A percentile compares a stretch with the other conserved stretches of the same genome.
Conservation (phyloP, 2,329 filamentous ascomycete species). For the Rhytidhysteron rufulum region DNA sequence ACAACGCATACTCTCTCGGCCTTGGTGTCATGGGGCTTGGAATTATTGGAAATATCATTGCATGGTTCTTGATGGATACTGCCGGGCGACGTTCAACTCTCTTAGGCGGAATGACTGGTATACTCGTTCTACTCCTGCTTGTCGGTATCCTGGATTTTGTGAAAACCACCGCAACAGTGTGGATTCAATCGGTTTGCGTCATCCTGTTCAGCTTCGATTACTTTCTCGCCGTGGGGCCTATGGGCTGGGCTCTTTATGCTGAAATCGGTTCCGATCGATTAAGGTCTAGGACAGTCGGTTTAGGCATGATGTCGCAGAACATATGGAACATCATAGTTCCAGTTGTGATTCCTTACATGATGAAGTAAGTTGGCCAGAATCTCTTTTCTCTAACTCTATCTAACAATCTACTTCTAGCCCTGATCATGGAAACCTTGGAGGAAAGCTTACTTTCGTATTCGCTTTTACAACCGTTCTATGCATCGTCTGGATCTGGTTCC, state of each 20-base stretch:
- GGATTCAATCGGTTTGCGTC: conserved; percentile 2
- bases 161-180: not conserved
- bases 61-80: conserved; percentile 3
- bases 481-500: conserved; percentile 1
- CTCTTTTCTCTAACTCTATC: too few relatives aligned
- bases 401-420: not conserved
- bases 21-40: not conserved
- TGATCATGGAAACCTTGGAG: conserved; percentile 1
- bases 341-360: conserved; percentile 1
- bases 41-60: conserved; percentile 1
- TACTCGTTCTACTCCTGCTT: not conserved
- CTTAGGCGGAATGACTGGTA: not conserved
- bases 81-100: not conserved
- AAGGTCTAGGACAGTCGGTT: not conserved
- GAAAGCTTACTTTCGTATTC: conserved; percentile 2
- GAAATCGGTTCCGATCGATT: conserved; percentile 1
- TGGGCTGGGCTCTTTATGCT: conserved; percentile 2
- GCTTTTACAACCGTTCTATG: conserved; percentile 1
- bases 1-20: conserved; percentile 2
- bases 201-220: conserved; percentile 3
- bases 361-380: conserved; percentile 3
- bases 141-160: conserved; percentile 3
- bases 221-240: conserved; percentile 1
- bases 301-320: conserved; percentile 2
- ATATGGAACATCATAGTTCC: not conserved